These are phyloP conservation scores for Mycena leptocephala DNA, from an alignment of 768 basidiomycete species.

Conservation along the genomic window DNA sequence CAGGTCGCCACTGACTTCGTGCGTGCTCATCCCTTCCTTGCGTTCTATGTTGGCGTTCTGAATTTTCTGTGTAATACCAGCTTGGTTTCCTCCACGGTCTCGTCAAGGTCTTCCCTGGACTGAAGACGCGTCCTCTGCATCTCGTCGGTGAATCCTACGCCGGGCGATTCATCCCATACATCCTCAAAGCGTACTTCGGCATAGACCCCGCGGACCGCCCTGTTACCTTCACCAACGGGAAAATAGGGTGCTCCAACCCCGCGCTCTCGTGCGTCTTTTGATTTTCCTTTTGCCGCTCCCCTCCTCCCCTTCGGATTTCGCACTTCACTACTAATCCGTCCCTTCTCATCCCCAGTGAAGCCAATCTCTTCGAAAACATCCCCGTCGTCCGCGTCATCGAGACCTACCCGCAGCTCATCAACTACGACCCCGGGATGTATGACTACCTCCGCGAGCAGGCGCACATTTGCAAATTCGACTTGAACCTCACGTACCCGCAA, in stretches of 20 bases:
- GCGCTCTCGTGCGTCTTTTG: conserved; percentile 25
- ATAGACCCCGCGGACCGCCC: conserved; percentile 43
- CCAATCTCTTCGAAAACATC: conserved; percentile 24
- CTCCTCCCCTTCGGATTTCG: too few species aligned
- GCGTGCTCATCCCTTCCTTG: conserved; percentile 53
- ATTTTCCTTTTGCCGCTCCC: neutral
- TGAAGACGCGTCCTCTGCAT: conserved; percentile 13
- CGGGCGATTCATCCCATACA: conserved; percentile 63
- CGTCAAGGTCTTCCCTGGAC: conserved; percentile 49
- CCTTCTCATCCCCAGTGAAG: conserved; percentile 1
- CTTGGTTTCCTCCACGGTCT: conserved; percentile 64
- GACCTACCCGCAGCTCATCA: conserved; percentile 84
- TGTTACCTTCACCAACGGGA: conserved; percentile 6
- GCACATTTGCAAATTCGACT: conserved; percentile 74
- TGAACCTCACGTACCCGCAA: conserved; percentile 82
- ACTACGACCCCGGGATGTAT: conserved; percentile 76
- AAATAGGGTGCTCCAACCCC: conserved; percentile 27
- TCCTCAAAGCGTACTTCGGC: conserved; percentile 62
- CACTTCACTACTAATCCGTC: too few species aligned
- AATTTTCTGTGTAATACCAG: conserved; percentile 47
- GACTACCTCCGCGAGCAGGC: conserved; percentile 79
- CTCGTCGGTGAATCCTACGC: conserved; percentile 22
- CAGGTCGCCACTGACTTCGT: conserved; percentile 39
- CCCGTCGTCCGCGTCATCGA: conserved; percentile 54
- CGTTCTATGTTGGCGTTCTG: conserved; percentile 56